phyloP scores from a whole-genome alignment of 1,284 basidiomycete genomes.

The Cryptococcus maquisensis region DNA sequence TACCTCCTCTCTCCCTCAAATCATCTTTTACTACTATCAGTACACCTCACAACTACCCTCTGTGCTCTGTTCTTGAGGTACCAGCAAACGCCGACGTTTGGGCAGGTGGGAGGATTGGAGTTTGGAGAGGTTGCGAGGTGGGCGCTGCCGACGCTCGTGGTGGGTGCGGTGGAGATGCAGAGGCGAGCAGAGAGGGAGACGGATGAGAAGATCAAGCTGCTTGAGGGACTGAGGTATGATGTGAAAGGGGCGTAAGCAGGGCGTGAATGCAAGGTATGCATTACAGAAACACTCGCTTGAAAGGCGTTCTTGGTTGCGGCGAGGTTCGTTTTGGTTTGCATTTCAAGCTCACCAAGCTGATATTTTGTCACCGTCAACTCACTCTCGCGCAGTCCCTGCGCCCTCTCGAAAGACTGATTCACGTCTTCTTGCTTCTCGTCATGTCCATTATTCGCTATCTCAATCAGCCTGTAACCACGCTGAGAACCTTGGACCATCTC shows the following conservation, averaged over 20 bases:
- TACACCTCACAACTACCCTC: constrained; percentile 7
- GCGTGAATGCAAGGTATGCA: not conserved
- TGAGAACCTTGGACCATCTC: too few species aligned
- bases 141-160: constrained; percentile 30
- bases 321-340: too few species aligned
- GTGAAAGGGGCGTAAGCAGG: constrained; percentile 34
- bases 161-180: constrained; percentile 32
- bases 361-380: too few species aligned
- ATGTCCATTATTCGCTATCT: not conserved
- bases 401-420: not conserved
- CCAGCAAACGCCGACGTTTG: not conserved
- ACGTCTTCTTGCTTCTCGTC: not conserved
- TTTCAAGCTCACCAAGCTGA: too few species aligned
- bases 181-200: constrained; percentile 26
- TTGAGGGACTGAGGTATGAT: constrained; percentile 33
- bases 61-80: constrained; percentile 8
- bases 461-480: not conserved
- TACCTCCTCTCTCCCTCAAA: constrained; percentile 9
- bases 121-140: constrained; percentile 25
- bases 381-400: too few species aligned
- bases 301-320: not conserved
- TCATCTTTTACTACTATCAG: constrained; percentile 27
- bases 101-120: not conserved
- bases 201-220: constrained; percentile 18
- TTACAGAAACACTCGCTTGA: too few species aligned